Evolutionary conservation across 768 basidiomycete genomes (phyloP), one percentile per base, ranked within the genome.

Genomic region (Hemileccinum impolitum): DNA sequence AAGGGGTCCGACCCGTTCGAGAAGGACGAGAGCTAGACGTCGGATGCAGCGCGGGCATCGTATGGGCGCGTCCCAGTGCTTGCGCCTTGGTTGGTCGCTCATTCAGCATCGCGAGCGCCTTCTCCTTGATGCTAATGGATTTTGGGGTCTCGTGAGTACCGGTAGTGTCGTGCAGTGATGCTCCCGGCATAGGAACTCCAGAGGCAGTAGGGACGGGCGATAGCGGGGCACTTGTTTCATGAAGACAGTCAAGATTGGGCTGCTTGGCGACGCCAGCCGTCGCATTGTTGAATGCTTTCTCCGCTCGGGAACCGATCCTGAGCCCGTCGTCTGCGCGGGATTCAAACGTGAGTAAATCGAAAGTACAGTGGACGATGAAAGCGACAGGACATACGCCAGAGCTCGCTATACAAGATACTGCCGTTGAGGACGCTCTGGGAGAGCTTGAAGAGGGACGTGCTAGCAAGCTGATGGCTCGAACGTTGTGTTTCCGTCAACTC

Each of bases 361-460:
- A 19, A 21, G 6, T 13, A 2, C 5, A 6, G 25, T 13, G 11
- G 34, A 25, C 2, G 17, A n/a, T n/a, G n/a, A n/a, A n/a, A n/a
- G n/a, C n/a, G n/a, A 40, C 19, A 26, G 28, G 25, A 61, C 62
- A 12, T 53, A 62, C 61, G 32, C 46, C 50, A 48, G 15, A 53
- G 47, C 3, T 52, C 40, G n/a, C 15, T 0, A 1, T 37, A 0
- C 8, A 23, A 39, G 21, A 52, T 1, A 6, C 15, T 3, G 23
- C 1, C 2, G 6, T 58, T 21, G 3, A 55, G 41, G 15, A 39
- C 48, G 0, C 4, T 42, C 18, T 23, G 13, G 25, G 45, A 61
- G 15, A 62, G 45, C 21, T 28, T 8, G 23, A 39, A 26, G 3
- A 62, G 55, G 13, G 51, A 39, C 0, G 9, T 4, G 9, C 41